Conservation (phyloP, 1,284 basidiomycete genomes). For the Fistulina hepatica region DNA sequence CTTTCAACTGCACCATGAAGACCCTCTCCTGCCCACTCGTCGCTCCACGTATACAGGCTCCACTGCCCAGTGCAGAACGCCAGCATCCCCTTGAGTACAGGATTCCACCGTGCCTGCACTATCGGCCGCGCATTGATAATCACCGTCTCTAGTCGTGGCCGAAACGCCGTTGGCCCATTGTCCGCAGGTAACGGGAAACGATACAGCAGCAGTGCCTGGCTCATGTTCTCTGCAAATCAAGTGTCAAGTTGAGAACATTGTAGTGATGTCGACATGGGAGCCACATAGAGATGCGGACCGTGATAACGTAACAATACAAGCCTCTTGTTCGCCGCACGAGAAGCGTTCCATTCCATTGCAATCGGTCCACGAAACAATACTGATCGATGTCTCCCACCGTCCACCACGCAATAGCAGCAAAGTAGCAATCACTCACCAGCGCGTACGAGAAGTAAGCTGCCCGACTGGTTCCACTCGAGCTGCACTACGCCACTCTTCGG, state of each 20-base stretch:
- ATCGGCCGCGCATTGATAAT: slow-evolving; percentile 54
- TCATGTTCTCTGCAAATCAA: slow-evolving; percentile 46
- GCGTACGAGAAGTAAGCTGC: slow-evolving; percentile 59
- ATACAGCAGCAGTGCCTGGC: slow-evolving; percentile 49
- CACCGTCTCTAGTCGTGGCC: slow-evolving; percentile 52
- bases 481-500: slow-evolving; percentile 57
- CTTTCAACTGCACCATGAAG: slow-evolving; percentile 26
- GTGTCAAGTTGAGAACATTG: slow-evolving; percentile 3
- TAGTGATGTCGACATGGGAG: no score
- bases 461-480: slow-evolving; percentile 69
- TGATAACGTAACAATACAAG: no score
- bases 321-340: no score
- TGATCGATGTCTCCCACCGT: no score
- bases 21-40: slow-evolving; percentile 59
- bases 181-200: slow-evolving; percentile 51
- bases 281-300: no score
- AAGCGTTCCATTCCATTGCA: no score
- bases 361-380: no score
- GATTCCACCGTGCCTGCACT: slow-evolving; percentile 63
- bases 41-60: slow-evolving; percentile 72
- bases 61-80: slow-evolving; percentile 58
- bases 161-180: slow-evolving; percentile 23
- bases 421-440: slow-evolving; percentile 37
- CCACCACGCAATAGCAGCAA: no score
- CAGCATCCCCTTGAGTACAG: slow-evolving; percentile 56